Evolutionary conservation across 331 rosid genomes (phyloP).

Genomic region (Prunus yedoensis): DNA sequence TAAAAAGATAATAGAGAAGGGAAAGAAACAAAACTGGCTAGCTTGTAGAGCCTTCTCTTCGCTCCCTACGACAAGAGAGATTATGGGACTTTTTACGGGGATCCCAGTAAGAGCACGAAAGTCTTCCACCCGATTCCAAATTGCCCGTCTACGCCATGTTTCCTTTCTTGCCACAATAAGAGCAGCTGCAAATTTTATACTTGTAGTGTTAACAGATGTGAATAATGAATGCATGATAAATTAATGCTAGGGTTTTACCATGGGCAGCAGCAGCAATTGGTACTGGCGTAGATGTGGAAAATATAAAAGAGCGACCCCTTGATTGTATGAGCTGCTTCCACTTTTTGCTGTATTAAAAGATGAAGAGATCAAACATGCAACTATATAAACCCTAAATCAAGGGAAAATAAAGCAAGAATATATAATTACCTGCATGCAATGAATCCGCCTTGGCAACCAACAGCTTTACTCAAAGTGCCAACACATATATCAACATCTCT

Average conservation of each 20-base stretch:
- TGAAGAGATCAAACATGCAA: neutral
- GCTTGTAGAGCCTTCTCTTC: conserved; percentile 90
- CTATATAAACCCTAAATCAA: neutral
- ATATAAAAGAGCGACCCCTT: conserved; percentile 65
- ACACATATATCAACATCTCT: conserved; percentile 78
- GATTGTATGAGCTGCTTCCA: conserved; percentile 65
- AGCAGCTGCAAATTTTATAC: conserved; percentile 67
- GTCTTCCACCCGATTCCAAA: conserved; percentile 79
- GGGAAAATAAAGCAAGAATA: conserved; percentile 2
- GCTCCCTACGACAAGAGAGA: conserved; percentile 79
- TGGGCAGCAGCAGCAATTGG: conserved; percentile 91
- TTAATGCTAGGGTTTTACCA: conserved; percentile 36
- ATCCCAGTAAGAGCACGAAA: conserved; percentile 77
- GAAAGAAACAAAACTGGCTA: conserved; percentile 50
- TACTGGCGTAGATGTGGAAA: conserved; percentile 37
- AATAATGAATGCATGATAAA: neutral
- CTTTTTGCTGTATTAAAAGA: no score
- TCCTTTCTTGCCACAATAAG: conserved; percentile 71
- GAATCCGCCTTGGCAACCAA: conserved; percentile 96
- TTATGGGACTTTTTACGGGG: conserved; percentile 75
- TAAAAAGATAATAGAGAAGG: neutral
- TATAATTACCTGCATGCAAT: conserved; percentile 85
- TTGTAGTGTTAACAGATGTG: neutral
- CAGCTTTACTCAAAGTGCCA: conserved; percentile 97
- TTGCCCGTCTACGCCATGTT: conserved; percentile 77